A percentile compares a stretch with the other conserved stretches of the same genome.
phyloP scores from a whole-genome alignment of 352 stramenopile genomes.

The Phytophthora megakarya region DNA sequence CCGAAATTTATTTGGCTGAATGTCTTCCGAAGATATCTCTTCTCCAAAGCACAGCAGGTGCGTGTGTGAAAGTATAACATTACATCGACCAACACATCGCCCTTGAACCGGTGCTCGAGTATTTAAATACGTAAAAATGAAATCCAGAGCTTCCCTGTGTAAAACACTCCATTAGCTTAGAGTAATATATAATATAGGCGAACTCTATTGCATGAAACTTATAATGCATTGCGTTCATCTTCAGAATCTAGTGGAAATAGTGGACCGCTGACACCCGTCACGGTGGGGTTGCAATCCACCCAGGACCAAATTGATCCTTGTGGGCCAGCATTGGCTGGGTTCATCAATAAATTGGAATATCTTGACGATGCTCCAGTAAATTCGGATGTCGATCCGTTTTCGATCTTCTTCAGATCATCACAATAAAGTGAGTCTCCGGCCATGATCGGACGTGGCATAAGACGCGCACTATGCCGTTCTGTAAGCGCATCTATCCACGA shows the following conservation, averaged over 20 bases:
- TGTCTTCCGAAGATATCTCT: too few relatives aligned
- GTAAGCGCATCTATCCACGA: not conserved
- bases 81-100: too few relatives aligned
- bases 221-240: constrained; percentile 6
- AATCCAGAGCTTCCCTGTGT: too few relatives aligned
- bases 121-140: too few relatives aligned
- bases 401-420: not conserved
- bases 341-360: not conserved
- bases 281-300: constrained; percentile 1
- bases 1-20: too few relatives aligned
- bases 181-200: too few relatives aligned
- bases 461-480: not conserved
- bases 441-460: not conserved
- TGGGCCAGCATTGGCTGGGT: not conserved
- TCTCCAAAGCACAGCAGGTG: too few relatives aligned
- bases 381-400: not conserved
- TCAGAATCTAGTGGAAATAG: constrained; percentile 4
- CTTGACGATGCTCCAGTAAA: not conserved
- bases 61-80: too few relatives aligned
- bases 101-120: too few relatives aligned
- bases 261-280: constrained; percentile 3
- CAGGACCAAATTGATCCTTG: constrained; percentile 3
- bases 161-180: too few relatives aligned
- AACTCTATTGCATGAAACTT: too few relatives aligned
- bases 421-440: not conserved